Evolutionary conservation across 2,329 filamentous ascomycete genomes (phyloP).

Genomic region (Curvularia spicifera): DNA sequence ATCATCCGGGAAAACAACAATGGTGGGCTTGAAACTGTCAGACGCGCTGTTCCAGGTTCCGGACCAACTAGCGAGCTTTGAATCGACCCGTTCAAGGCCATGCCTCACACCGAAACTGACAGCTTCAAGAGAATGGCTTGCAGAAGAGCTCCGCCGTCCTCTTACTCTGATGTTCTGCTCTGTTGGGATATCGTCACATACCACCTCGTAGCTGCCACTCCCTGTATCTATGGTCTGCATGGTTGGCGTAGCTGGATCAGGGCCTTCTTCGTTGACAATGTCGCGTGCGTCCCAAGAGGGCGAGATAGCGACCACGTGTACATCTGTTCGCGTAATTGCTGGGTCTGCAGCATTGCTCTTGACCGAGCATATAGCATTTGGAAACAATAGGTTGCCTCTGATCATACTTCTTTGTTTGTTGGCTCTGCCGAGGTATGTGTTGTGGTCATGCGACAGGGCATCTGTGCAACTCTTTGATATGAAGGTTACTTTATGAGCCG

Average conservation of each 20-base stretch:
- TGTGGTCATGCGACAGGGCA: not conserved
- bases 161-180: conserved; percentile 14
- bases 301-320: conserved; percentile 43
- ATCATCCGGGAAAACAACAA: conserved; percentile 40
- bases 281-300: conserved; percentile 21
- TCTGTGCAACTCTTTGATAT: conserved; percentile 3
- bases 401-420: not conserved
- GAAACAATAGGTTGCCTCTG: conserved; percentile 12
- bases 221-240: conserved; percentile 44
- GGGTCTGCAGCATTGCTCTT: conserved; percentile 38
- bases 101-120: conserved; percentile 19
- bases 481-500: conserved; percentile 8
- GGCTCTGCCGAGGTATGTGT: not conserved
- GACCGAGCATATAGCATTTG: conserved; percentile 10
- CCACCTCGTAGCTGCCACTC: conserved; percentile 36
- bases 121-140: conserved; percentile 27
- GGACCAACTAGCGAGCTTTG: conserved; percentile 42
- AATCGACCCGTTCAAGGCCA: conserved; percentile 41
- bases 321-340: conserved; percentile 43
- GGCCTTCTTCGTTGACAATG: conserved; percentile 4
- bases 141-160: conserved; percentile 29
- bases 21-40: conserved; percentile 30
- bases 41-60: conserved; percentile 26
- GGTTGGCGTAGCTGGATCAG: conserved; percentile 38
- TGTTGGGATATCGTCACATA: conserved; percentile 40